phyloP scores from a whole-genome alignment of 129 eudicot genomes.

The Pulicaria dysenterica region DNA sequence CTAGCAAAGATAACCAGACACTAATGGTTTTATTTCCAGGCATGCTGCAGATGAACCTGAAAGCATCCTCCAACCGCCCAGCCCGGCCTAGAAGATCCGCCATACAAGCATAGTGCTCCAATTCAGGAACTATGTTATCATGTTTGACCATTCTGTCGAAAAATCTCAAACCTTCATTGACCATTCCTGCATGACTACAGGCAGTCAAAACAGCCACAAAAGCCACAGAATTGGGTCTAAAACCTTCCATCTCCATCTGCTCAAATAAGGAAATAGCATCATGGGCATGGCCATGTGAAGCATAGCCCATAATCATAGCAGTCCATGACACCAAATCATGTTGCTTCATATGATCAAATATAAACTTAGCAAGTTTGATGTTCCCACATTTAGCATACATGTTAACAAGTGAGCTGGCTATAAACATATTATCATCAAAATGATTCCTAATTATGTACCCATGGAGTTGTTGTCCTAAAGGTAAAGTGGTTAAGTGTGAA shows the following conservation, averaged over 20 bases:
- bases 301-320: constrained; percentile 84
- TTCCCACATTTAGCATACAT: constrained; percentile 90
- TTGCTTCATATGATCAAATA: constrained; percentile 53
- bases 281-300: constrained; percentile 58
- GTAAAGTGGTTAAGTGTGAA: constrained; percentile 69
- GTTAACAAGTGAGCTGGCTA: constrained; percentile 78
- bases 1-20: constrained; percentile 62
- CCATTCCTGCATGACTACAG: constrained; percentile 83
- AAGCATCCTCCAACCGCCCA: constrained; percentile 77
- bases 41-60: constrained; percentile 50
- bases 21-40: constrained; percentile 39
- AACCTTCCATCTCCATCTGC: constrained; percentile 52
- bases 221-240: constrained; percentile 53
- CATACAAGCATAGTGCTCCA: constrained; percentile 77
- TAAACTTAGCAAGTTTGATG: constrained; percentile 47
- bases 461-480: constrained; percentile 71
- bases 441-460: constrained; percentile 56
- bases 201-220: constrained; percentile 77
- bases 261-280: constrained; percentile 61
- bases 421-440: constrained; percentile 53
- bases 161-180: constrained; percentile 52
- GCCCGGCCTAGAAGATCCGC: constrained; percentile 77
- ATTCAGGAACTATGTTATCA: constrained; percentile 48
- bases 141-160: constrained; percentile 47
- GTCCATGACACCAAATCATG: constrained; percentile 75